phyloP scores from a whole-genome alignment of 1,139 yeast genomes.

The Waltiozyma sp. region DNA sequence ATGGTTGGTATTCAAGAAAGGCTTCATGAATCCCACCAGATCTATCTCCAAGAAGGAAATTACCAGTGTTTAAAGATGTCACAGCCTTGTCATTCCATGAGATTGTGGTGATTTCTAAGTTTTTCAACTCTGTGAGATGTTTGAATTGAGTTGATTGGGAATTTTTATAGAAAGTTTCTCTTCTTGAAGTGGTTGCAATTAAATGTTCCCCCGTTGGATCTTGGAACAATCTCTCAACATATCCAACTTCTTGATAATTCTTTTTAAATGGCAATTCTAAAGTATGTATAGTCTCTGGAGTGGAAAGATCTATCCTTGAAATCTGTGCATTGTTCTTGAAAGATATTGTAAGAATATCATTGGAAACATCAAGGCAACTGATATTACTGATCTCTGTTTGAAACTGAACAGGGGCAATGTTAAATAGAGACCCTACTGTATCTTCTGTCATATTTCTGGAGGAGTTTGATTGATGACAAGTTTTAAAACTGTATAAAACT shows the following conservation, averaged over 20 bases:
- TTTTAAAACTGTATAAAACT: too few species aligned
- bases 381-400: constrained; percentile 38
- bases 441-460: constrained; percentile 2
- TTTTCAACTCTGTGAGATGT: constrained; percentile 30
- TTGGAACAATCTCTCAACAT: constrained; percentile 29
- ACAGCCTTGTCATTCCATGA: constrained; percentile 32
- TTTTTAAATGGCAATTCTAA: constrained; percentile 20
- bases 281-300: constrained; percentile 39
- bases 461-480: not conserved
- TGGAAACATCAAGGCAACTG: constrained; percentile 32
- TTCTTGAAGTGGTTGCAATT: constrained; percentile 31
- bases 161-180: constrained; percentile 36
- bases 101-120: constrained; percentile 28
- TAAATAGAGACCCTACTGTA: constrained; percentile 8
- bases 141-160: constrained; percentile 25
- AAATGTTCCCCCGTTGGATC: constrained; percentile 42
- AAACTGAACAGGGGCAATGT: constrained; percentile 43
- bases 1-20: constrained; percentile 27
- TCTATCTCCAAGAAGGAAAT: constrained; percentile 36
- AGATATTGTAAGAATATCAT: constrained; percentile 38
- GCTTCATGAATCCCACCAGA: constrained; percentile 37
- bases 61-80: constrained; percentile 29
- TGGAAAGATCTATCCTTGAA: constrained; percentile 40
- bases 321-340: constrained; percentile 30
- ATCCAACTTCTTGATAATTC: constrained; percentile 16